Percentiles rank a stretch among this genome's conserved stretches.
These are phyloP conservation scores for Phanerochaete sordida DNA, from an alignment of 768 basidiomycete genomes.

Conservation along the genomic window DNA sequence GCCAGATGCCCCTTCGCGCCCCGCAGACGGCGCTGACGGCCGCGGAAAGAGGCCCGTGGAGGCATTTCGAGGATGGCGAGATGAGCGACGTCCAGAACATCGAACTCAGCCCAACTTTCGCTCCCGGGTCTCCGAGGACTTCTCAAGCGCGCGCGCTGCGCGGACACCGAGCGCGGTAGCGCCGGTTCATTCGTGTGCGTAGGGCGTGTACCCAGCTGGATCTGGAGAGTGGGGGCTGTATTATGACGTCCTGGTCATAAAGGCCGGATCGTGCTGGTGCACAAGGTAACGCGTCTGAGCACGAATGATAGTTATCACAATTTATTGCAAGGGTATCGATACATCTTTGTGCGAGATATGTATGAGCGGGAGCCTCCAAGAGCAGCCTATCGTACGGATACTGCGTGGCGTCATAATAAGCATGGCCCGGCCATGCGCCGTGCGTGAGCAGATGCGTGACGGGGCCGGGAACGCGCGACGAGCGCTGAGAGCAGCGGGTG, in stretches of 20 bases:
- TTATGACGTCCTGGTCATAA: no score
- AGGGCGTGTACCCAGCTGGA: no score
- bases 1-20: neutral
- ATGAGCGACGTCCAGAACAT: slow-evolving; percentile 5
- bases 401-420: neutral
- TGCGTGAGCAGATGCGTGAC: neutral
- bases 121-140: no score
- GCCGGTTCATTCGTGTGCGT: no score
- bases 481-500: neutral
- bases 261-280: no score
- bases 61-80: neutral
- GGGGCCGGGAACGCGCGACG: neutral
- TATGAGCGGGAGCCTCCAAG: neutral
- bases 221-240: no score
- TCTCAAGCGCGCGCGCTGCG: no score
- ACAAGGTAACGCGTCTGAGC: no score
- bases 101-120: neutral
- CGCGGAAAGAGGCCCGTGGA: neutral
- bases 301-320: no score
- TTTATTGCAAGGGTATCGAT: slow-evolving; percentile 5
- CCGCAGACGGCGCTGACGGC: neutral
- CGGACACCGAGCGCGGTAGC: no score
- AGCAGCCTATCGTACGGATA: neutral
- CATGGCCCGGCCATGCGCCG: neutral
- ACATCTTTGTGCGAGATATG: neutral